phyloP scores from a whole-genome alignment of 139 green algal species.

The Astrephomene gubernaculifera region DNA sequence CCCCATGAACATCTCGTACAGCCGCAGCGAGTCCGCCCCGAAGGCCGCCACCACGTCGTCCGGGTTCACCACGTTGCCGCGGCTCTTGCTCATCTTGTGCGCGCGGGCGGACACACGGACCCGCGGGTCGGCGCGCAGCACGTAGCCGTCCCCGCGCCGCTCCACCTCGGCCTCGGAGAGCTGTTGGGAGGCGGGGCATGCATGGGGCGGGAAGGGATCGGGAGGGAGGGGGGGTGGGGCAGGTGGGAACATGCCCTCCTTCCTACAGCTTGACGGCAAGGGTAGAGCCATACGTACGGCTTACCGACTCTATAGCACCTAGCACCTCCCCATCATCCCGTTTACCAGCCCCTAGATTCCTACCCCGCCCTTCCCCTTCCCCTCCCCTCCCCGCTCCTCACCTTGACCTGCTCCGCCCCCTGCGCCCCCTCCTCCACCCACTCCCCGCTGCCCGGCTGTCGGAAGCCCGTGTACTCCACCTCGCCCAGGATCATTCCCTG shows the following conservation, averaged over 20 bases:
- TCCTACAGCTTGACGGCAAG: no score
- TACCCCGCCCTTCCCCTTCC: no score
- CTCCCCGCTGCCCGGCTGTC: slow-evolving; percentile 59
- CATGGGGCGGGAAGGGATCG: background rate
- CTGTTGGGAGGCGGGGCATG: background rate
- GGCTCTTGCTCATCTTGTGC: slow-evolving; percentile 98
- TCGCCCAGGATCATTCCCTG: slow-evolving; percentile 99
- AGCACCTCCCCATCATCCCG: background rate
- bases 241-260: background rate
- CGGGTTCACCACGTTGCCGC: slow-evolving; percentile 99
- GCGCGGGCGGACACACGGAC: slow-evolving; percentile 82
- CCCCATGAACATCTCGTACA: slow-evolving; percentile 99
- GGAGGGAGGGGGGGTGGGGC: background rate
- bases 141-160: slow-evolving; percentile 55
- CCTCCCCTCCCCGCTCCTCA: background rate
- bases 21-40: slow-evolving; percentile 95
- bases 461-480: slow-evolving; percentile 84
- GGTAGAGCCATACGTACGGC: no score
- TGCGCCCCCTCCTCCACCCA: slow-evolving; percentile 58
- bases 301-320: no score
- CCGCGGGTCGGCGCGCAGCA: slow-evolving; percentile 61
- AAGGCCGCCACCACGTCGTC: slow-evolving; percentile 94
- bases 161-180: slow-evolving; percentile 59
- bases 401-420: slow-evolving; percentile 43
- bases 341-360: background rate